A percentile compares a stretch with the other conserved stretches of the same genome.
These are phyloP conservation scores for Rozella allomycis DNA, from an alignment of 371 early-diverging fungal species.

Conservation along the genomic window DNA sequence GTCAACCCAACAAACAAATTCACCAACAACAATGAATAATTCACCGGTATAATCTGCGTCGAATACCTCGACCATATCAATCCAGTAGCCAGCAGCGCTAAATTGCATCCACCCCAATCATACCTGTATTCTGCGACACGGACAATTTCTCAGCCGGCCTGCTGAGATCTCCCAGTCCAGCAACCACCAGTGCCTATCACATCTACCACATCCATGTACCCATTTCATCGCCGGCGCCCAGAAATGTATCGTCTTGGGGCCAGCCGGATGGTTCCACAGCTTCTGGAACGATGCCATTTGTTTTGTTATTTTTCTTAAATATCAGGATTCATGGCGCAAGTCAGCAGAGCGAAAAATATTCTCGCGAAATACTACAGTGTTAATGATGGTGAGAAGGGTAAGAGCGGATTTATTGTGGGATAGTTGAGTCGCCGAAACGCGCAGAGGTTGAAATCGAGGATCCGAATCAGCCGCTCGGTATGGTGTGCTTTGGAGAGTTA, in stretches of 20 bases:
- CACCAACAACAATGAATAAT: slow-evolving; percentile 65
- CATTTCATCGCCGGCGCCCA: slow-evolving; percentile 79
- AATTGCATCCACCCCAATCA: slow-evolving; percentile 6
- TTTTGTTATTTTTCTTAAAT: no score
- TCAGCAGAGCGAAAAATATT: no score
- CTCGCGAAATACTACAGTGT: no score
- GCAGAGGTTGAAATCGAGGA: no score
- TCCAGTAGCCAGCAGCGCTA: slow-evolving; percentile 77
- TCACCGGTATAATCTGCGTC: slow-evolving; percentile 71
- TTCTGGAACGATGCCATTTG: no score
- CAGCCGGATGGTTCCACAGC: no score
- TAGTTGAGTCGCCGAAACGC: no score
- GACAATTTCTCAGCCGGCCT: slow-evolving; percentile 80
- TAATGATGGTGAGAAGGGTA: no score
- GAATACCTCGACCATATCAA: slow-evolving; percentile 90
- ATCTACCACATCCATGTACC: slow-evolving; percentile 15
- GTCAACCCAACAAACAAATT: slow-evolving; percentile 81
- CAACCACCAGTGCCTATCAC: slow-evolving; percentile 52
- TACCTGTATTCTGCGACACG: slow-evolving; percentile 48
- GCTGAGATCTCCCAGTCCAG: slow-evolving; percentile 69
- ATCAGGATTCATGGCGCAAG: no score
- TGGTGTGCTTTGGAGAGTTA: no score
- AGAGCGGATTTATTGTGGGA: no score
- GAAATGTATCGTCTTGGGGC: slow-evolving; percentile 69
- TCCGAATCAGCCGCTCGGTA: no score